Conservation (phyloP, 352 stramenopile species). For the Globisporangium iwayamae region DNA sequence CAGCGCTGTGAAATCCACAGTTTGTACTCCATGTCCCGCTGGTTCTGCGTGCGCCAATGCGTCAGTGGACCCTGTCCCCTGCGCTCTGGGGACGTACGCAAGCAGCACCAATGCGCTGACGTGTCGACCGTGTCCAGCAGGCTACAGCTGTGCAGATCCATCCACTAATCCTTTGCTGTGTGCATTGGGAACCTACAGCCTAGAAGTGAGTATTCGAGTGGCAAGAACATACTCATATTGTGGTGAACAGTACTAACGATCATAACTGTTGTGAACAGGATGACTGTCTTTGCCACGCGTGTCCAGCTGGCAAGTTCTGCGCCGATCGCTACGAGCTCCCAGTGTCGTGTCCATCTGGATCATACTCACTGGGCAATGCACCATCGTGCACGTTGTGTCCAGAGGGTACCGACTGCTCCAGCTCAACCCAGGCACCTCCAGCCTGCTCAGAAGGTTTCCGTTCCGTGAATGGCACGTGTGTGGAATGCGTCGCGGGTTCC, state of each 20-base stretch:
- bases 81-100: slow-evolving; percentile 1
- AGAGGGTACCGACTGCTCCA: slow-evolving; percentile 43
- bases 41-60: slow-evolving; percentile 43
- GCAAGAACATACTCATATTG: too few species aligned
- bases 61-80: not conserved
- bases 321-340: slow-evolving; percentile 18
- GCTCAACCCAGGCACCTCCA: slow-evolving; percentile 17
- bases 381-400: slow-evolving; percentile 41
- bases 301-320: slow-evolving; percentile 40
- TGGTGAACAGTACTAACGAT: not conserved
- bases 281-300: slow-evolving; percentile 32
- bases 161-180: slow-evolving; percentile 36
- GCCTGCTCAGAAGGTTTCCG: slow-evolving; percentile 29
- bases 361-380: slow-evolving; percentile 42
- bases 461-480: slow-evolving; percentile 22
- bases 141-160: slow-evolving; percentile 50
- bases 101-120: slow-evolving; percentile 7
- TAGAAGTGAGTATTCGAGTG: slow-evolving; percentile 22
- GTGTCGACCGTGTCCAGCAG: slow-evolving; percentile 43
- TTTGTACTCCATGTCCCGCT: slow-evolving; percentile 33
- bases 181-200: slow-evolving; percentile 40
- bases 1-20: slow-evolving; percentile 17
- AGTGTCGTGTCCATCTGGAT: slow-evolving; percentile 23
- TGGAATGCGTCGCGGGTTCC: slow-evolving; percentile 30
- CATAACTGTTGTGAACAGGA: slow-evolving; percentile 14